Evolutionary conservation across 2,329 filamentous ascomycete genomes (phyloP).

Genomic region (Mycosphaerella sp.): DNA sequence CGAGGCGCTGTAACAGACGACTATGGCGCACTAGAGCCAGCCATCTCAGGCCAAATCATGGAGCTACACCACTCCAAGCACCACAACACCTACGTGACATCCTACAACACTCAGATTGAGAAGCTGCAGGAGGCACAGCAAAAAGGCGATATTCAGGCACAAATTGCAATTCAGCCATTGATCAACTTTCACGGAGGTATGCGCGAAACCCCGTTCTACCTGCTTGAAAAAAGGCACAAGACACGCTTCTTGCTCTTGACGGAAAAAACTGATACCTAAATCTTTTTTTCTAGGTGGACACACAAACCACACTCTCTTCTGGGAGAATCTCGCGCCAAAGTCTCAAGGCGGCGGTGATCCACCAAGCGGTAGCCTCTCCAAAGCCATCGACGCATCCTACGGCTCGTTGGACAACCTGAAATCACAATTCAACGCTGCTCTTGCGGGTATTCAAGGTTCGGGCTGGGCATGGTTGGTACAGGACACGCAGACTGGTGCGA

Average conservation of each 20-base stretch:
- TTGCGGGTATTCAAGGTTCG: slow-evolving; percentile 60
- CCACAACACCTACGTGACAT: slow-evolving; percentile 89
- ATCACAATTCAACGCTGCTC: slow-evolving; percentile 57
- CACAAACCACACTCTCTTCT: slow-evolving; percentile 63
- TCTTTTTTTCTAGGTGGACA: slow-evolving; percentile 46
- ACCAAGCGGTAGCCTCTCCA: slow-evolving; percentile 51
- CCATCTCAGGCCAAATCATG: slow-evolving; percentile 88
- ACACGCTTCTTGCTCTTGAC: background rate
- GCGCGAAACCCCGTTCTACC: slow-evolving; percentile 4
- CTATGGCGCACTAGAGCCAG: slow-evolving; percentile 86
- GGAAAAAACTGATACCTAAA: background rate
- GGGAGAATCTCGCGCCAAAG: slow-evolving; percentile 64
- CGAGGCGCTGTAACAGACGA: slow-evolving; percentile 59
- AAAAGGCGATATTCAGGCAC: slow-evolving; percentile 49
- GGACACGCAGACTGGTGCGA: slow-evolving; percentile 54
- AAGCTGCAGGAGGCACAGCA: slow-evolving; percentile 57
- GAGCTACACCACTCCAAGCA: slow-evolving; percentile 92
- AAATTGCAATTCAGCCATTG: slow-evolving; percentile 52
- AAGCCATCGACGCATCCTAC: slow-evolving; percentile 55
- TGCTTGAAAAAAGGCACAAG: background rate
- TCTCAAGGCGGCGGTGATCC: slow-evolving; percentile 61
- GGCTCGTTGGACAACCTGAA: slow-evolving; percentile 55
- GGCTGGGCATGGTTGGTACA: slow-evolving; percentile 78
- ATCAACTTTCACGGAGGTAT: slow-evolving; percentile 61
- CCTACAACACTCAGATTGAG: slow-evolving; percentile 73